These are phyloP conservation scores for Helianthus annuus DNA, from an alignment of 129 eudicot genomes.

Conservation along the genomic window HanXRQr2.0-SUNRISE NC_035440.2:92668643-92669142, in stretches of 20 bases:
- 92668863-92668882: not conserved
- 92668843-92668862: not conserved
- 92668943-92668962: not conserved
- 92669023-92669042: conserved; percentile 63
- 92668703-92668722: not conserved
- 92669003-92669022: conserved; percentile 10
- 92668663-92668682: not conserved
- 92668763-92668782: not conserved
- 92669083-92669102: conserved; percentile 70
- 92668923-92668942: not conserved
- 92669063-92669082: conserved; percentile 75
- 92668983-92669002: not conserved
- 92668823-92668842: not conserved
- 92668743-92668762: not conserved
- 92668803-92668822: not conserved
- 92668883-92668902: not conserved
- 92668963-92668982: not conserved
- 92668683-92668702: not conserved
- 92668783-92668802: not conserved
- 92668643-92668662: no score
- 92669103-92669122: conserved; percentile 59
- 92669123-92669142: conserved; percentile 1
- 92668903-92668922: conserved; percentile 3
- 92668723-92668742: not conserved
- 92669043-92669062: conserved; percentile 73